These are phyloP conservation scores for Ceratobasidium sp. DNA, from an alignment of 1,284 basidiomycete species.

Conservation along the genomic window DNA sequence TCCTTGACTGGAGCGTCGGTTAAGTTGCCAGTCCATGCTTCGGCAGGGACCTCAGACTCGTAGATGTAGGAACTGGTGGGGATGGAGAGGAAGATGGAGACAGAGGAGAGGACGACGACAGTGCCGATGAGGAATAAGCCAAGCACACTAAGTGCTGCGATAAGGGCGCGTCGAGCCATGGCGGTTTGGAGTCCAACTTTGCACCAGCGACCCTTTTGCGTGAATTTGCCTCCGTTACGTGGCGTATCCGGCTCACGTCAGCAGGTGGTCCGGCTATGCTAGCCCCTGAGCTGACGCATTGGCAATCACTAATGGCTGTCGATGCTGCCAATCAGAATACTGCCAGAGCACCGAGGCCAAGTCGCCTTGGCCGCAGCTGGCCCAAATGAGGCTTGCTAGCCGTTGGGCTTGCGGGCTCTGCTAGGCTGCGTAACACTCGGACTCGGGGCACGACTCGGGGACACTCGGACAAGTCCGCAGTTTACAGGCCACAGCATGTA, in stretches of 20 bases:
- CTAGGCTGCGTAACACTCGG: too few species aligned
- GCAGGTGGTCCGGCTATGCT: constrained; percentile 12
- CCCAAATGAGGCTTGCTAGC: too few species aligned
- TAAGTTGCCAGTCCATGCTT: constrained; percentile 69
- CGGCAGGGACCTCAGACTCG: constrained; percentile 79
- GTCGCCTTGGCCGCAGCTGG: too few species aligned
- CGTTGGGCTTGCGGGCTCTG: too few species aligned
- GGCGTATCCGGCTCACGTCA: constrained; percentile 28
- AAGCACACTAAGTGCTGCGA: constrained; percentile 81
- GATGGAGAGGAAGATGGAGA: constrained; percentile 92
- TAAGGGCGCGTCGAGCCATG: constrained; percentile 75
- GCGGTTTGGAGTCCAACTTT: constrained; percentile 27
- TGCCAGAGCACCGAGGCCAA: too few species aligned
- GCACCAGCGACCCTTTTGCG: constrained; percentile 11
- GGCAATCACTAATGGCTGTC: too few species aligned
- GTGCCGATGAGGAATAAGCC: constrained; percentile 91
- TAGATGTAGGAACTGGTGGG: constrained; percentile 81
- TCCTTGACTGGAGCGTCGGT: constrained; percentile 72
- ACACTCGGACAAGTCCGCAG: too few species aligned
- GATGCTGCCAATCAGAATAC: too few species aligned
- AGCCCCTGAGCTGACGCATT: too few species aligned
- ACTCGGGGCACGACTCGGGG: too few species aligned
- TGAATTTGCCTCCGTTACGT: constrained; percentile 10
- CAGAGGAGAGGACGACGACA: constrained; percentile 89
- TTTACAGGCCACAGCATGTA: too few species aligned